phyloP scores from a whole-genome alignment of 257 asterid genomes.

The Solanum chmielewskii region DNA sequence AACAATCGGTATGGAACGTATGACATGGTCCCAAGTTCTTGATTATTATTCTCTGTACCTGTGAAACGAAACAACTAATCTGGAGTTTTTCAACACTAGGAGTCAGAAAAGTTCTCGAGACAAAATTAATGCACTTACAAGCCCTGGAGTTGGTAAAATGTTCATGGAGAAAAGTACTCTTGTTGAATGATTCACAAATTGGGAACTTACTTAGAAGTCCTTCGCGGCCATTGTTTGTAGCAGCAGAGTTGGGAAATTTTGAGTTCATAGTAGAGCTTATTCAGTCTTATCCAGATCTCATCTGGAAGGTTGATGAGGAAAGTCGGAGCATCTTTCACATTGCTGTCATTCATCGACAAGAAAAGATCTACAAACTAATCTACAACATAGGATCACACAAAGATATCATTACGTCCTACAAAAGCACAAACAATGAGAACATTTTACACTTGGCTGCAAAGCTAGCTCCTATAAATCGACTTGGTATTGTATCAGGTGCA shows the following conservation, averaged over 20 bases:
- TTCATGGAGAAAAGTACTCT: constrained; percentile 12
- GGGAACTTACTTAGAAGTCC: constrained; percentile 17
- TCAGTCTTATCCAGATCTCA: constrained; percentile 21
- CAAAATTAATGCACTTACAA: constrained; percentile 10
- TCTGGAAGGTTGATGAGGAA: constrained; percentile 26
- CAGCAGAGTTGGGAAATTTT: constrained; percentile 21
- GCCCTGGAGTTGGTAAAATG: constrained; percentile 9
- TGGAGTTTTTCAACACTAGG: neutral
- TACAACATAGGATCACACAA: constrained; percentile 26
- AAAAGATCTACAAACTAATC: constrained; percentile 16
- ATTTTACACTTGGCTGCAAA: constrained; percentile 25
- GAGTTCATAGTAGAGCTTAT: constrained; percentile 17
- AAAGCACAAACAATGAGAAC: constrained; percentile 7
- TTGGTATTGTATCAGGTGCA: constrained; percentile 29
- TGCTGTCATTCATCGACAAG: constrained; percentile 24
- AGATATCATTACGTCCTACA: constrained; percentile 21
- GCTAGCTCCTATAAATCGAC: constrained; percentile 13
- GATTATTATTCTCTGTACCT: neutral
- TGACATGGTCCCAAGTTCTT: neutral
- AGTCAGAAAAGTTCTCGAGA: constrained; percentile 6
- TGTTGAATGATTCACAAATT: constrained; percentile 10
- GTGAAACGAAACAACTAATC: neutral
- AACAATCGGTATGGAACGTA: neutral
- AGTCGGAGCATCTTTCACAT: constrained; percentile 22
- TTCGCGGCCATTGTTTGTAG: constrained; percentile 16